phyloP scores from a whole-genome alignment of 2,329 filamentous ascomycete genomes.

The Pleomassaria siparia region DNA sequence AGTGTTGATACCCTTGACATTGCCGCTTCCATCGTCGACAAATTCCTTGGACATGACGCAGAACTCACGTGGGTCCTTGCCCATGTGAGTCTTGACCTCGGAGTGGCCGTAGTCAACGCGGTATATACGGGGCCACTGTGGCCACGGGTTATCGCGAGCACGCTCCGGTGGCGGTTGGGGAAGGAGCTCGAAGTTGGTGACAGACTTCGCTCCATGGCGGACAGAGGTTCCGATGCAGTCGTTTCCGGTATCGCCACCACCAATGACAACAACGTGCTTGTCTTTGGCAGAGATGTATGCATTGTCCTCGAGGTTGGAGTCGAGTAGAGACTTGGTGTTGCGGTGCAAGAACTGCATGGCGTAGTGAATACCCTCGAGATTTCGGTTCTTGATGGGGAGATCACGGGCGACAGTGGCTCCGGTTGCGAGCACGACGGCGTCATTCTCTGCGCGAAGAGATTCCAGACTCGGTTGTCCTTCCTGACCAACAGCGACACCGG shows the following conservation, averaged over 20 bases:
- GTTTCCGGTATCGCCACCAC: constrained; percentile 96
- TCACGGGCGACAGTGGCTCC: constrained; percentile 93
- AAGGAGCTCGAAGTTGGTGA: constrained; percentile 94
- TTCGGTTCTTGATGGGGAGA: constrained; percentile 84
- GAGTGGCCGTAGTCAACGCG: constrained; percentile 97
- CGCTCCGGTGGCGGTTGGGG: constrained; percentile 90
- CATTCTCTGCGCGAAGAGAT: constrained; percentile 71
- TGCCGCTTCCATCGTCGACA: constrained; percentile 81
- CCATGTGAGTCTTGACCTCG: constrained; percentile 94
- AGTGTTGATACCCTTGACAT: constrained; percentile 94
- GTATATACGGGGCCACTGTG: constrained; percentile 97
- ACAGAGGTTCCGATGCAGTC: constrained; percentile 97
- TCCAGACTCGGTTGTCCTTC: constrained; percentile 68
- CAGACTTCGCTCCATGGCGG: constrained; percentile 91
- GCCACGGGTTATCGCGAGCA: constrained; percentile 94
- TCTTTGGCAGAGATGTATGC: constrained; percentile 92
- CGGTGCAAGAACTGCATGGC: constrained; percentile 97
- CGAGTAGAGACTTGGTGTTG: constrained; percentile 96
- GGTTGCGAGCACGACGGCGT: constrained; percentile 88
- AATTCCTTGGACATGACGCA: constrained; percentile 99
- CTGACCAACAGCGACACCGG: constrained; percentile 75
- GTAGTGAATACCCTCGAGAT: constrained; percentile 87
- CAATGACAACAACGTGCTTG: constrained; percentile 95
- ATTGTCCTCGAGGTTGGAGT: constrained; percentile 81
- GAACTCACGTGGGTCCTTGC: constrained; percentile 93